Conservation (phyloP, 345 rosid genomes). For the Nephelium lappaceum region DNA sequence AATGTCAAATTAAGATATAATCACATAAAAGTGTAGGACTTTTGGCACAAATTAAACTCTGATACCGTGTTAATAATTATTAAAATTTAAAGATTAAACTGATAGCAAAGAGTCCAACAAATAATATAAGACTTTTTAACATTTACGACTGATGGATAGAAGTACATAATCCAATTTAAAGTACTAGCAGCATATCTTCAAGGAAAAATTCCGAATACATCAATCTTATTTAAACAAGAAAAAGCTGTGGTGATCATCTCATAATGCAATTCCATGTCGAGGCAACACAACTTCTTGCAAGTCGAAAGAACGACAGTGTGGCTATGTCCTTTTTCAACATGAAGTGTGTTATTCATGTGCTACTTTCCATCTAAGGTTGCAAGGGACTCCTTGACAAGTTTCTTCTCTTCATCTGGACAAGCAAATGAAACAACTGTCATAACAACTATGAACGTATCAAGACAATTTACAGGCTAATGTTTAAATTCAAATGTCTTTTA, state of each 20-base stretch:
- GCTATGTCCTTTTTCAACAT: not conserved
- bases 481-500: not conserved
- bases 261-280: not conserved
- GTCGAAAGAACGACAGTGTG: not conserved
- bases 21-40: no score
- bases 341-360: not conserved
- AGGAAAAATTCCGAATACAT: not conserved
- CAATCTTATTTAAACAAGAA: not conserved
- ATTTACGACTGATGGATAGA: no score
- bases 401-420: conserved; percentile 79
- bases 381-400: conserved; percentile 74
- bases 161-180: no score
- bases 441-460: not conserved
- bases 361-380: conserved; percentile 64
- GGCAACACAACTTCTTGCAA: not conserved
- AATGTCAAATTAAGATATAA: no score
- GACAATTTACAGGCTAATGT: not conserved
- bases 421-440: conserved; percentile 17
- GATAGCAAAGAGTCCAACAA: no score
- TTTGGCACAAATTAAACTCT: no score
- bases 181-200: not conserved
- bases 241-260: not conserved
- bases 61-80: no score
- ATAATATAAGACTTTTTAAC: no score
- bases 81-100: no score